A percentile compares a stretch with the other conserved stretches of the same genome.
Evolutionary conservation across 1,284 basidiomycete species (phyloP).

Genomic region (Leccinum olivaceoglutinosum): DNA sequence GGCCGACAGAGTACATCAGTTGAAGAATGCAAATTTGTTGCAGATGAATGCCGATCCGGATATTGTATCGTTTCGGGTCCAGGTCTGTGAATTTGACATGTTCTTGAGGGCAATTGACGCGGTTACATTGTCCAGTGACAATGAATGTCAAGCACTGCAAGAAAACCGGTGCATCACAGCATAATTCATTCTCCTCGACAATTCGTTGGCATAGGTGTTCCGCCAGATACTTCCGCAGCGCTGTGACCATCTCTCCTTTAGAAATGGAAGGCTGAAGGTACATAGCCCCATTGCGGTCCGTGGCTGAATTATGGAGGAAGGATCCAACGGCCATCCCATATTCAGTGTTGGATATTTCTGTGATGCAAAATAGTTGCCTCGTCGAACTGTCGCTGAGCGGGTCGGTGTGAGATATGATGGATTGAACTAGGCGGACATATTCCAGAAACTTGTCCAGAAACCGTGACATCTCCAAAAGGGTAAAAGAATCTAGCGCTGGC

Average conservation of each 20-base stretch:
- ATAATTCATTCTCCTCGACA: constrained; percentile 32
- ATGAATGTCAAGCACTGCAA: constrained; percentile 37
- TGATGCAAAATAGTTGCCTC: constrained; percentile 37
- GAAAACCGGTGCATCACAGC: constrained; percentile 29
- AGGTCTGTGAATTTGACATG: constrained; percentile 31
- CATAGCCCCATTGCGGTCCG: constrained; percentile 3
- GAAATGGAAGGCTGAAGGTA: constrained; percentile 5
- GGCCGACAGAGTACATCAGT: constrained; percentile 14
- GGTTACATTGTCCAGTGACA: constrained; percentile 33
- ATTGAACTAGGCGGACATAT: constrained; percentile 34
- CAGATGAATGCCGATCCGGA: constrained; percentile 38
- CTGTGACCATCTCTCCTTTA: constrained; percentile 5
- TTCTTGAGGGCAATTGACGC: constrained; percentile 32
- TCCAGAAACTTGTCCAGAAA: constrained; percentile 32
- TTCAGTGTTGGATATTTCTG: constrained; percentile 22
- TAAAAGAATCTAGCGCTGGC: constrained; percentile 11
- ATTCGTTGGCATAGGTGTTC: constrained; percentile 30
- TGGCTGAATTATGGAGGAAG: constrained; percentile 20
- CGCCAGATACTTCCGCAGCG: constrained; percentile 23
- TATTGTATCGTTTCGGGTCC: constrained; percentile 32
- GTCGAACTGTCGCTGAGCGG: constrained; percentile 24
- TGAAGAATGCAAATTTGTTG: constrained; percentile 46
- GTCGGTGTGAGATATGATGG: constrained; percentile 24
- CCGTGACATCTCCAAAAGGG: constrained; percentile 24
- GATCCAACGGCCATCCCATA: constrained; percentile 25